These are phyloP conservation scores for Moelleriella libera DNA, from an alignment of 2,329 filamentous ascomycete species.

Conservation along the genomic window DNA sequence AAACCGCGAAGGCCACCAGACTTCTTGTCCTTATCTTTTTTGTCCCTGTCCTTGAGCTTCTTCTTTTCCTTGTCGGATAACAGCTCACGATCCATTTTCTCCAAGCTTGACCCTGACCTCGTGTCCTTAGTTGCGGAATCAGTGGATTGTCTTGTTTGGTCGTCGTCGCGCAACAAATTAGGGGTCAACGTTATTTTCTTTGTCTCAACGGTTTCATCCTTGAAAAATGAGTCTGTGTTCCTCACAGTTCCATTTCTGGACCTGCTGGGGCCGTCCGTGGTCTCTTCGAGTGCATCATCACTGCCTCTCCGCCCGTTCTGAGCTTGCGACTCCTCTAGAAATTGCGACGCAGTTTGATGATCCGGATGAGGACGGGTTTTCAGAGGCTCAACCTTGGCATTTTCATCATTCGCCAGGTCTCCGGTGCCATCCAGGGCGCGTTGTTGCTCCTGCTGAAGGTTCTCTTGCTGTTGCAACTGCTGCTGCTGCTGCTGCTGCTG, in stretches of 20 bases:
- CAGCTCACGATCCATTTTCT: constrained; percentile 45
- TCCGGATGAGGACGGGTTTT: constrained; percentile 30
- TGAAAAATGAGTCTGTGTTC: constrained; percentile 95
- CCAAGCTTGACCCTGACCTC: constrained; percentile 53
- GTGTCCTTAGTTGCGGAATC: constrained; percentile 29
- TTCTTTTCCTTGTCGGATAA: constrained; percentile 60
- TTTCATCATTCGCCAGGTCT: constrained; percentile 29
- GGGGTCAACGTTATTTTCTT: constrained; percentile 96
- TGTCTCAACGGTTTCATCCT: constrained; percentile 86
- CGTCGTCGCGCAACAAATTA: constrained; percentile 77
- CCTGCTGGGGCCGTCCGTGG: constrained; percentile 37
- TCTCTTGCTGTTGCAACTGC: constrained; percentile 12
- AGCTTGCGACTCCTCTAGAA: constrained; percentile 14
- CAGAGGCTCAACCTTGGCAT: constrained; percentile 40
- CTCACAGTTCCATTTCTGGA: constrained; percentile 77
- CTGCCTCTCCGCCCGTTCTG: constrained; percentile 33
- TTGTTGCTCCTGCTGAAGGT: constrained; percentile 8
- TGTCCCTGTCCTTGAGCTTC: constrained; percentile 60
- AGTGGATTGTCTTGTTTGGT: constrained; percentile 36
- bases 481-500: constrained; percentile 15
- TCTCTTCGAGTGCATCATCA: constrained; percentile 52
- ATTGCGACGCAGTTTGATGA: constrained; percentile 23
- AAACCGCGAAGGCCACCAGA: constrained; percentile 42
- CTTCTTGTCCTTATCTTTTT: constrained; percentile 57
- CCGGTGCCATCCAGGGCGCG: constrained; percentile 9